A percentile compares a stretch with the other conserved stretches of the same genome.
Evolutionary conservation across 2,329 filamentous ascomycete species (phyloP).

Genomic region (Chaetomium sp.): DNA sequence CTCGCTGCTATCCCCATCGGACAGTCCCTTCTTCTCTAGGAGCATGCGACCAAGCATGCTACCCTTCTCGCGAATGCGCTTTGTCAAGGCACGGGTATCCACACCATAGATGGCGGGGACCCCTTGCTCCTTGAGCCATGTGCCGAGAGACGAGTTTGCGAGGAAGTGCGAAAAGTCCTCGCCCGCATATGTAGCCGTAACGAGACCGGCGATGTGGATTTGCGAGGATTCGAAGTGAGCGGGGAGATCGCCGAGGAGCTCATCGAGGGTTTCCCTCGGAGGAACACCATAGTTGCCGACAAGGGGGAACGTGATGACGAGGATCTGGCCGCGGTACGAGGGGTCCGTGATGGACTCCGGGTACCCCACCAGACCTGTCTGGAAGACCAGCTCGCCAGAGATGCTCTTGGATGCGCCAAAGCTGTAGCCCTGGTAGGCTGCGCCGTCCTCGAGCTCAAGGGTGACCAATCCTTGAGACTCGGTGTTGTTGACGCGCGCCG

Average conservation of each 20-base stretch:
- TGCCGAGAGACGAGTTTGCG: constrained; percentile 79
- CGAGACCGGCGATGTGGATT: constrained; percentile 89
- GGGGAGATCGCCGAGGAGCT: constrained; percentile 76
- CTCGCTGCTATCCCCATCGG: constrained; percentile 41
- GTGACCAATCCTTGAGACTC: constrained; percentile 61
- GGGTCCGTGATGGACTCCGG: constrained; percentile 89
- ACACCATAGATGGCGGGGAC: constrained; percentile 92
- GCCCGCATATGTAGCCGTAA: constrained; percentile 85
- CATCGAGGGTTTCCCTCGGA: constrained; percentile 75
- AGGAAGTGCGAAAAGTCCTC: constrained; percentile 95
- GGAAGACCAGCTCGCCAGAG: constrained; percentile 95
- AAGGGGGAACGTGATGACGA: constrained; percentile 95
- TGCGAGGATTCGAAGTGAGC: constrained; percentile 88
- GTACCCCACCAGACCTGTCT: constrained; percentile 99
- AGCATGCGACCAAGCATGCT: constrained; percentile 94
- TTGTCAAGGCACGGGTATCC: constrained; percentile 88
- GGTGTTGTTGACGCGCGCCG: constrained; percentile 49
- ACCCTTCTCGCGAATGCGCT: constrained; percentile 86
- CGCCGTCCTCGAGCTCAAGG: constrained; percentile 89
- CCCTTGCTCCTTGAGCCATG: constrained; percentile 94
- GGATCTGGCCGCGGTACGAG: constrained; percentile 87
- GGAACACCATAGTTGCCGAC: constrained; percentile 99
- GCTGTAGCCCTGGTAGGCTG: constrained; percentile 87
- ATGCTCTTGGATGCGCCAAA: constrained; percentile 94
- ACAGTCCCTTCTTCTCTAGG: constrained; percentile 53